phyloP scores from a whole-genome alignment of 805 yeast genomes.

The Metschnikowia baotianmanensis region DNA sequence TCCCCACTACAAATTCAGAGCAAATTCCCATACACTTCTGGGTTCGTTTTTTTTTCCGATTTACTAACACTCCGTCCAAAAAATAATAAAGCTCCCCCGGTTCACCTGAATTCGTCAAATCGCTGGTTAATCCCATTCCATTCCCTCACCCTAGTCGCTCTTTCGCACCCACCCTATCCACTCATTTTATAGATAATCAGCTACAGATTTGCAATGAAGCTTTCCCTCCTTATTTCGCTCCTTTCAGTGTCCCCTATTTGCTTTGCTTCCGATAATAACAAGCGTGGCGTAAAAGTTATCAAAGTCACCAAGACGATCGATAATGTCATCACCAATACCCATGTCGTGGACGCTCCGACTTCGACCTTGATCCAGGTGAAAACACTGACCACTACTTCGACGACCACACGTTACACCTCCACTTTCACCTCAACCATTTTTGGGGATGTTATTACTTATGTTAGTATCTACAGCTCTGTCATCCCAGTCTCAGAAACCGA shows the following conservation, averaged over 20 bases:
- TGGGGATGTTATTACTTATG: constrained; percentile 36
- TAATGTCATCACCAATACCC: constrained; percentile 31
- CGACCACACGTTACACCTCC: constrained; percentile 42
- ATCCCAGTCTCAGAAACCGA: background rate
- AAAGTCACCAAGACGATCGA: constrained; percentile 36
- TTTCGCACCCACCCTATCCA: constrained; percentile 1
- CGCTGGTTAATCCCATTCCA: background rate
- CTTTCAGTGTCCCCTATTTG: constrained; percentile 9
- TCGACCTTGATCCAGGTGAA: constrained; percentile 29
- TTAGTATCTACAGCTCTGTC: constrained; percentile 15
- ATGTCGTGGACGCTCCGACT: constrained; percentile 30
- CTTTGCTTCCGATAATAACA: constrained; percentile 8
- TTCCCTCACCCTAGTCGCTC: constrained; percentile 15
- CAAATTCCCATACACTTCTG: no score
- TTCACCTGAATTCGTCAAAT: background rate
- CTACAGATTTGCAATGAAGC: constrained; percentile 9
- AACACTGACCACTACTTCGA: constrained; percentile 32
- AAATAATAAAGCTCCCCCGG: no score
- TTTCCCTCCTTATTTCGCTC: constrained; percentile 11
- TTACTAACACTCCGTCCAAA: no score
- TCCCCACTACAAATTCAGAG: no score
- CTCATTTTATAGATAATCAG: no score
- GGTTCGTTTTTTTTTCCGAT: no score
- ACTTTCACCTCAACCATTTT: constrained; percentile 43
- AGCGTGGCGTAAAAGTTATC: constrained; percentile 26